Conservation (phyloP, 495 filamentous ascomycete genomes). For the Neurospora sp. region DNA sequence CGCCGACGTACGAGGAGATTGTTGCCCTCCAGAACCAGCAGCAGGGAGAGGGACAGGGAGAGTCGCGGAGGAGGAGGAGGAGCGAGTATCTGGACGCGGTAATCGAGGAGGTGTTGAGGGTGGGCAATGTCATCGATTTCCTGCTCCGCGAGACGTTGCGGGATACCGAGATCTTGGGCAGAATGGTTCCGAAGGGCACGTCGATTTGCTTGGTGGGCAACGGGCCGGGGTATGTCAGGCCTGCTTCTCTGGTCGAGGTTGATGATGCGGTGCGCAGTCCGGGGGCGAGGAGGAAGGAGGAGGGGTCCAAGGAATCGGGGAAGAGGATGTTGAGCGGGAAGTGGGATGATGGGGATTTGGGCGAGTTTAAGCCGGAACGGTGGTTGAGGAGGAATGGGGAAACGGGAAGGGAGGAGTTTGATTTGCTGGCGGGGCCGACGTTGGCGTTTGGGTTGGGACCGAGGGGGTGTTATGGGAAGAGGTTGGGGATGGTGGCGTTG, state of each 20-base stretch:
- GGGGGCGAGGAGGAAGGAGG: conserved; percentile 21
- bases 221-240: conserved; percentile 18
- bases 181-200: conserved; percentile 31
- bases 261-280: conserved; percentile 13
- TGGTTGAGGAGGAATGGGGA: conserved; percentile 15
- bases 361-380: conserved; percentile 30
- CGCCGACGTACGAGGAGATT: conserved; percentile 16
- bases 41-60: too few relatives aligned
- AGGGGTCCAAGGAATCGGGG: background rate
- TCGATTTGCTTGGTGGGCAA: conserved; percentile 20
- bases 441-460: conserved; percentile 44
- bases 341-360: conserved; percentile 36
- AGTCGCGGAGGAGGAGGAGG: too few relatives aligned
- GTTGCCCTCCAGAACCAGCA: background rate
- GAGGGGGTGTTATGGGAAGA: conserved; percentile 38
- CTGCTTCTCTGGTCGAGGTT: conserved; percentile 6
- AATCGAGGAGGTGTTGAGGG: conserved; percentile 20
- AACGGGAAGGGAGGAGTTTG: conserved; percentile 14
- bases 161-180: conserved; percentile 27
- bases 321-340: conserved; percentile 6
- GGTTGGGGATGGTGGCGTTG: conserved; percentile 29
- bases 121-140: conserved; percentile 7
- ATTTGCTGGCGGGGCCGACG: conserved; percentile 19
- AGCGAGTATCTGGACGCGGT: conserved; percentile 22
- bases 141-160: conserved; percentile 17